Evolutionary conservation across 2,329 filamentous ascomycete genomes (phyloP), one percentile per base, ranked within the genome.

Genomic region (Diaporthe sp.): DNA sequence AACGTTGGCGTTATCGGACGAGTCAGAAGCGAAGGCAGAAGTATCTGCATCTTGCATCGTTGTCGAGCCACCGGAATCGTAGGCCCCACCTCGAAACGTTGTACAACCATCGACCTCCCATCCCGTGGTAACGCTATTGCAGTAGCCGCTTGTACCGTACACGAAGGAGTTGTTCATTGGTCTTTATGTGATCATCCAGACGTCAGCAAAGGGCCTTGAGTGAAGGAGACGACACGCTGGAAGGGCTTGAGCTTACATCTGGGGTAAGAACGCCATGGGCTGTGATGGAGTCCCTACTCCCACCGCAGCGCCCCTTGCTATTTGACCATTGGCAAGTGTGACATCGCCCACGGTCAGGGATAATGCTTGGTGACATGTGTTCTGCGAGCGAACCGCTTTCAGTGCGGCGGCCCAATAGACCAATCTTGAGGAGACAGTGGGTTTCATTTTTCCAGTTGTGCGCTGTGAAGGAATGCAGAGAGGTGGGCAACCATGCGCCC

Each of bases 61-160:
- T 28, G 39, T 44, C 5, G 60, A 61, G 22, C 9, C 4, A 8
- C 25, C 22, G 6, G 60, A 5, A 7, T 63, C 39, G 15, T 63
- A 63, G n/a, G 39, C 60, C 5, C 60, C 39, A 4, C 60, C 60
- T 8, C 60, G 39, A 13, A 63, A 63, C 5, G 60, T 63, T 10
- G 60, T 63, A 31, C 60, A 63, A 9, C 60, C 60, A 28, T 63
- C 60, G 25, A 44, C 60, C n/a, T 22, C 8, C 60, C 60, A 63
- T 3, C 60, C 60, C 1, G 60, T 9, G 6, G 39, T 63, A 12
- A 63, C 13, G 15, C 39, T 44, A 12, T 63, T 44, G 39, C 60
- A 63, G n/a, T 63, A 63, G n/a, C 60, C 60, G 25, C 60, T 63
- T 10, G 39, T 63, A 20, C 60, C 60, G 39, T 63, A 63, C 2